phyloP scores from a whole-genome alignment of 768 basidiomycete species.

The Glaciozyma antarctica region DNA sequence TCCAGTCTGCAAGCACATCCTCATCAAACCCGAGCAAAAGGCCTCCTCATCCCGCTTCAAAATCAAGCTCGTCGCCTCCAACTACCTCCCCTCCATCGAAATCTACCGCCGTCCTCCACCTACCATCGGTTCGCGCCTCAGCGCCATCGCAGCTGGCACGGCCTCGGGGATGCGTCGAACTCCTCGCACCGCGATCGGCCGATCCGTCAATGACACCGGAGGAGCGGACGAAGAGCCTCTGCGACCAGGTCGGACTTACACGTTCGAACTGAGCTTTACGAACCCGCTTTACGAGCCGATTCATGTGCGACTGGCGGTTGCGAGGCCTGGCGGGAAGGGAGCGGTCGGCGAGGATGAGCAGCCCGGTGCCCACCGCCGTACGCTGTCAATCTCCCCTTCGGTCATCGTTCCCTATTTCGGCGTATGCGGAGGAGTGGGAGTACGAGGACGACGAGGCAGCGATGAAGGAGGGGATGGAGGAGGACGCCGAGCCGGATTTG shows the following conservation, averaged over 20 bases:
- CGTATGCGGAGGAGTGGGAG: conserved; percentile 96
- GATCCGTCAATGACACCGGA: conserved; percentile 39
- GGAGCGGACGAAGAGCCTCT: conserved; percentile 41
- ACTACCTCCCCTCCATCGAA: conserved; percentile 80
- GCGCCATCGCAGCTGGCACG: conserved; percentile 26
- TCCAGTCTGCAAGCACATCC: conserved; percentile 83
- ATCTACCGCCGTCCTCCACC: conserved; percentile 46
- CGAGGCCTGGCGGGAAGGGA: conserved; percentile 32
- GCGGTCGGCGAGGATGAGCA: conserved; percentile 34
- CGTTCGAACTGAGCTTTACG: conserved; percentile 79
- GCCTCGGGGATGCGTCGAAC: conserved; percentile 21
- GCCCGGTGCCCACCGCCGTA: conserved; percentile 56
- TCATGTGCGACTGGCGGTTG: conserved; percentile 69
- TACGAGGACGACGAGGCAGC: conserved; percentile 79
- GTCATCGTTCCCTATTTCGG: conserved; percentile 66
- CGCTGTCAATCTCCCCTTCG: conserved; percentile 69
- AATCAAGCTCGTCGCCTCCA: conserved; percentile 92
- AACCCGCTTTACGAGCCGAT: conserved; percentile 96
- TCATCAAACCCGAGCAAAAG: conserved; percentile 97
- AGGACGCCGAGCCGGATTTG: conserved; percentile 38
- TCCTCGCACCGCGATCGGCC: conserved; percentile 42
- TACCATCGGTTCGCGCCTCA: conserved; percentile 18
- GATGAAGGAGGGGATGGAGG: conserved; percentile 46
- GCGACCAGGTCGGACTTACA: conserved; percentile 68
- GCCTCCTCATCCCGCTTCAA: conserved; percentile 88